Conservation (phyloP, 1,284 basidiomycete species). For the Sanguinoderma infundibulare region DNA sequence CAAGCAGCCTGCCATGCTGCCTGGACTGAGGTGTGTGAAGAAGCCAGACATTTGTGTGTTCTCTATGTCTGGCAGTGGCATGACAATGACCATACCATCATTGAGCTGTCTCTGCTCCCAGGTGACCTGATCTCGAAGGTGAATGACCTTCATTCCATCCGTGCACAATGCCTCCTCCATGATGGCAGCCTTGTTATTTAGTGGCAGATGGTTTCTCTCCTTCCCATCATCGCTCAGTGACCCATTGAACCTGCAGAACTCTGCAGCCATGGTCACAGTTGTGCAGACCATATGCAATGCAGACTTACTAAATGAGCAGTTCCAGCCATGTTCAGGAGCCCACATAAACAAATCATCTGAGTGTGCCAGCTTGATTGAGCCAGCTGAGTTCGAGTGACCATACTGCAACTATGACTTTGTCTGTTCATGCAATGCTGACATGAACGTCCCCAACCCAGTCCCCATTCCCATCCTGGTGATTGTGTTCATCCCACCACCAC, state of each 20-base stretch:
- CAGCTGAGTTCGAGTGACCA: conserved; percentile 37
- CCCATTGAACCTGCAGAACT: conserved; percentile 34
- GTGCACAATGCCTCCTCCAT: conserved; percentile 48
- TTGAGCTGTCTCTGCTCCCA: conserved; percentile 20
- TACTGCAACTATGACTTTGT: conserved; percentile 44
- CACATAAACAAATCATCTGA: conserved; percentile 32
- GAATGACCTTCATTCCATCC: conserved; percentile 49
- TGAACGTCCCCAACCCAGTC: conserved; percentile 22
- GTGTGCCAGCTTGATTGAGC: conserved; percentile 44
- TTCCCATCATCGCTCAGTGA: conserved; percentile 17
- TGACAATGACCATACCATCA: conserved; percentile 28
- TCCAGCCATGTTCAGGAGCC: conserved; percentile 50
- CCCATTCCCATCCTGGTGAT: conserved; percentile 21
- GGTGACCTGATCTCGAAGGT: conserved; percentile 33
- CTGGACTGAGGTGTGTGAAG: conserved; percentile 6
- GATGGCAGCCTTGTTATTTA: conserved; percentile 39
- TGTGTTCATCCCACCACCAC: conserved; percentile 18
- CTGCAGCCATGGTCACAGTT: conserved; percentile 43
- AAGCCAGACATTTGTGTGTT: background rate
- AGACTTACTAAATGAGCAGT: conserved; percentile 62
- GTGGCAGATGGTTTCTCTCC: conserved; percentile 30
- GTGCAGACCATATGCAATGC: conserved; percentile 47
- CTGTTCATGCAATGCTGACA: conserved; percentile 36
- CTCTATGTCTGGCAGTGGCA: conserved; percentile 5
- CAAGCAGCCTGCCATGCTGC: conserved; percentile 26